Evolutionary conservation across 1,284 basidiomycete species (phyloP), one percentile per base, ranked within the genome.

Genomic region (Trametes sp.): DNA sequence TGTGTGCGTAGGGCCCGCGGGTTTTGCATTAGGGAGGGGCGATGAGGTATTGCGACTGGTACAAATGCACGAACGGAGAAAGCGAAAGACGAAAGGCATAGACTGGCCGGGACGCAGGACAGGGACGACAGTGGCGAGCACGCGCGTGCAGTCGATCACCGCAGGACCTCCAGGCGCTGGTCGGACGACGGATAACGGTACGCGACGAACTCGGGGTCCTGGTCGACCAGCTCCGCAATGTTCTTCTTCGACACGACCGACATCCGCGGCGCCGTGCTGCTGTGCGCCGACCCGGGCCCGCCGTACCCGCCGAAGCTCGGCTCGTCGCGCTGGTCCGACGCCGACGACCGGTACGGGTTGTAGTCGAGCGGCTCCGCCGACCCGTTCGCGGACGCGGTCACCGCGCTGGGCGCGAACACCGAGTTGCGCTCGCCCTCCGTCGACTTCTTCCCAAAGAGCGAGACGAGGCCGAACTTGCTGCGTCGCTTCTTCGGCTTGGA

Each of bases 121-220:
- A 2, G 2, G 11, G 31, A 3, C 6, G 26, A 28, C 13, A 23
- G 21, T 41, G 28, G 45, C 21, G n/a, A n/a, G n/a, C n/a, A n/a
- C n/a, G n/a, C n/a, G n/a, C n/a, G n/a, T n/a, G n/a, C n/a, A n/a
- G n/a, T n/a, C n/a, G 48, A 73, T 74, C 72, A 88, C 72, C 83
- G 83, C 62, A 89, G 67, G 49, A 89, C 77, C 72, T 88, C 86
- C 63, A 84, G 77, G 57, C 72, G 72, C 54, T 72, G 71, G 65
- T 90, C 87, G 64, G 82, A 85, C 14, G 90, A 92, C 10, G 92
- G 92, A 75, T 94, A 94, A 41, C 92, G 85, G 74, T 93, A 93
- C 3, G 92, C 90, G 63, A 93, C 87, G 71, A 94, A 93, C 29
- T 93, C 88, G 2, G 85, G 76, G 72, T 92, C 90, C 75, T 91